Evolutionary conservation across 1,139 yeast genomes (phyloP).

Genomic region (Yamadazyma aaseri): DNA sequence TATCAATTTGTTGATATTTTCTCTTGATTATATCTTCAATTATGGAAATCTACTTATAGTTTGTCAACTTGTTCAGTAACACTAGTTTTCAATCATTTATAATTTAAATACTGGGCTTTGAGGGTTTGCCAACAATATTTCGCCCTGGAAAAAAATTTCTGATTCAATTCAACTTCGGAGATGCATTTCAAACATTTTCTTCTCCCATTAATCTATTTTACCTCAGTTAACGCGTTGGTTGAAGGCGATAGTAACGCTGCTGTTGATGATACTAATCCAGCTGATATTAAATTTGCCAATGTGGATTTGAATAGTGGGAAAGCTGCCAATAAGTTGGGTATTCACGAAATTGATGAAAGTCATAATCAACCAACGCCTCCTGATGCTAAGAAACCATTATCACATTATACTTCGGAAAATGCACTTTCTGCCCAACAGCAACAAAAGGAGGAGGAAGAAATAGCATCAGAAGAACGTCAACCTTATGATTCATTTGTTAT

Average conservation of each 20-base stretch:
- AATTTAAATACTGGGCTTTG: no score
- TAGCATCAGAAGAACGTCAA: constrained; percentile 10
- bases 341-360: constrained; percentile 24
- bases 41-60: no score
- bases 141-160: constrained; percentile 2
- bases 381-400: constrained; percentile 24
- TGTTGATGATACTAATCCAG: constrained; percentile 10
- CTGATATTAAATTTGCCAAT: constrained; percentile 15
- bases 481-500: constrained; percentile 54
- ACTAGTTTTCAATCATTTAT: no score
- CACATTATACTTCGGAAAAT: constrained; percentile 13
- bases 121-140: no score
- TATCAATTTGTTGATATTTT: no score
- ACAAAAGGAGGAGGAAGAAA: constrained; percentile 3
- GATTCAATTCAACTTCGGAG: background rate
- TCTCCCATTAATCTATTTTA: background rate
- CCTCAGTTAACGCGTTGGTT: constrained; percentile 5
- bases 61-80: no score
- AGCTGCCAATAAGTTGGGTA: constrained; percentile 21
- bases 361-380: constrained; percentile 33
- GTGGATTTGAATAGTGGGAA: constrained; percentile 16
- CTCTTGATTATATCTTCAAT: no score
- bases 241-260: constrained; percentile 3
- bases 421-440: background rate
- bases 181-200: constrained; percentile 4